Evolutionary conservation across 208 protist genomes (phyloP), one percentile per base, ranked within the genome.

Genomic region (Acanthamoeba culbertsoni): DNA sequence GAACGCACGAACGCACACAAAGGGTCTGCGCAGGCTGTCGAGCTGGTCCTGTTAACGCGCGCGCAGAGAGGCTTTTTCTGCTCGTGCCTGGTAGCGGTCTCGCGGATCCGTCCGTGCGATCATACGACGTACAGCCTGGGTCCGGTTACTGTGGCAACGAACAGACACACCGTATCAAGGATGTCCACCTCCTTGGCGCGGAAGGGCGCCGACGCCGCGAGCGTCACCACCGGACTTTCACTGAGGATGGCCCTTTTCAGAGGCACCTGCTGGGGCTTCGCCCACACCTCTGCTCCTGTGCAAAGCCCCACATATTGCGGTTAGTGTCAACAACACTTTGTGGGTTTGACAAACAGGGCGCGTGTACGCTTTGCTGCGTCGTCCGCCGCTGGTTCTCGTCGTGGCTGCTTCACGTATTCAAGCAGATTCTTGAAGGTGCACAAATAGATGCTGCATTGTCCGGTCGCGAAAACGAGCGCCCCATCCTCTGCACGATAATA

Each of bases 101-200:
- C n/a, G n/a, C n/a, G n/a, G n/a, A n/a, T n/a, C n/a, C n/a, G n/a
- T n/a, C n/a, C n/a, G n/a, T n/a, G n/a, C n/a, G n/a, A n/a, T 82
- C 71, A 82, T 2, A 82, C 37, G 42, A 82, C 3, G 45, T 82
- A 82, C 7, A 82, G 26, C 71, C 53, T 82, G 71, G 26, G 28
- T 3, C 71, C 71, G 37, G 71, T 43, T 10, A 35, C 71, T 23
- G 71, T 82, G 10, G 71, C 71, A 10, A 82, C 71, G 42, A 55
- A 82, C 42, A 82, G 71, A n/a, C 37, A 82, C 26, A 82, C 71
- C 26, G 71, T 82, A n/a, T 82, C 71, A 43, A 82, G 71, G 8
- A 82, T 31, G 71, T 82, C 71, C 26, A 82, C 42, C 71, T 82
- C 71, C 43, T 55, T 53, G 26, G 45, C 28, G 71, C 35, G 71